These are phyloP conservation scores for Coelastrella sp. DNA, from an alignment of 139 green algal genomes.

Conservation along the genomic window DNA sequence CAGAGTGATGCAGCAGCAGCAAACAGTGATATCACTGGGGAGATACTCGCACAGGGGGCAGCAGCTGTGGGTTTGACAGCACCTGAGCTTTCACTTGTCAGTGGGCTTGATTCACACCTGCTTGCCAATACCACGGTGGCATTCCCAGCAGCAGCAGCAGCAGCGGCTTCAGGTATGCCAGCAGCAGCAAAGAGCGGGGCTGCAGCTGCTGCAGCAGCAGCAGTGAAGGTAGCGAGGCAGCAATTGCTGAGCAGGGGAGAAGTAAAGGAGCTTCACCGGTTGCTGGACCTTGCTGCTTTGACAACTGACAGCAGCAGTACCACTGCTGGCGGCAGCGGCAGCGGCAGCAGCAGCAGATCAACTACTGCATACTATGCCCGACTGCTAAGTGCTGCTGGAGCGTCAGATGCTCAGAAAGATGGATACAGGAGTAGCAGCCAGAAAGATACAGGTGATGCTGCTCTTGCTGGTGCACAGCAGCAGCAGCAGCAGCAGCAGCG, in stretches of 20 bases:
- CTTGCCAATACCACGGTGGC: constrained; percentile 28
- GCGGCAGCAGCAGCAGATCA: constrained; percentile 9
- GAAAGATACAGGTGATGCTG: background rate
- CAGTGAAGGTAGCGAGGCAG: constrained; percentile 5
- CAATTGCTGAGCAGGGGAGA: constrained; percentile 47
- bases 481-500: constrained; percentile 1
- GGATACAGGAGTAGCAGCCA: constrained; percentile 21
- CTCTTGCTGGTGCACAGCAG: constrained; percentile 9
- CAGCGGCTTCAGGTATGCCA: constrained; percentile 24
- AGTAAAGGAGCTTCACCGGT: constrained; percentile 44
- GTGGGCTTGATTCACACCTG: background rate
- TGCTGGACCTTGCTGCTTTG: constrained; percentile 35
- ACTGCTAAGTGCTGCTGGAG: constrained; percentile 24
- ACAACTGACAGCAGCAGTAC: background rate
- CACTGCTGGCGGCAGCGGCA: background rate
- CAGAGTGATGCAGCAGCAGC: too few species aligned
- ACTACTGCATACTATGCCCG: constrained; percentile 11
- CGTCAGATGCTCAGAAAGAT: background rate
- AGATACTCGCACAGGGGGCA: too few species aligned
- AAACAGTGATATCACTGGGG: too few species aligned
- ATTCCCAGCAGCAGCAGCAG: too few species aligned
- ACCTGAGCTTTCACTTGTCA: background rate
- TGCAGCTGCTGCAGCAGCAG: constrained; percentile 18
- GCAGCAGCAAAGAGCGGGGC: constrained; percentile 7
- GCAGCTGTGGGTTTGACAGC: constrained; percentile 25